phyloP scores from a whole-genome alignment of 805 yeast genomes.

The Teunomyces panamensis region DNA sequence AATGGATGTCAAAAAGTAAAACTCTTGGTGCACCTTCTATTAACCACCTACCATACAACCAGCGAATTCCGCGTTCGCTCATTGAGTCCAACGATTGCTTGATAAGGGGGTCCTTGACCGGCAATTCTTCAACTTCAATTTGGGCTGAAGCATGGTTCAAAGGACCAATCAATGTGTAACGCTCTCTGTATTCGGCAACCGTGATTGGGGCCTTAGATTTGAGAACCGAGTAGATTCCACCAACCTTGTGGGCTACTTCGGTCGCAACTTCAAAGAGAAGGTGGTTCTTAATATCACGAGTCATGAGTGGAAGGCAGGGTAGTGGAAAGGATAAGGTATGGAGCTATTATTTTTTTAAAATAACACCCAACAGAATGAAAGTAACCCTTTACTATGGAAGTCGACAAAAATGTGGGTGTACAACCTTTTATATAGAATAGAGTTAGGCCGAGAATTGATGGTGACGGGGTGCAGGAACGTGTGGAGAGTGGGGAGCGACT shows the following conservation, averaged over 20 bases:
- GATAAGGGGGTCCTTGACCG: constrained; percentile 53
- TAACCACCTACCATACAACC: constrained; percentile 92
- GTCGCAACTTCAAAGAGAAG: constrained; percentile 92
- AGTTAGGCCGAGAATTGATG: background rate
- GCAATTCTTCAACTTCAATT: constrained; percentile 77
- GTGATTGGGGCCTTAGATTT: constrained; percentile 97
- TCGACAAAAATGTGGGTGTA: constrained; percentile 2
- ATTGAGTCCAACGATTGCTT: constrained; percentile 69
- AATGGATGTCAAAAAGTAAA: constrained; percentile 77
- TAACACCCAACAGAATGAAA: background rate
- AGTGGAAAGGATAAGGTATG: background rate
- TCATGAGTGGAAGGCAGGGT: constrained; percentile 37
- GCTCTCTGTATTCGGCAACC: constrained; percentile 83
- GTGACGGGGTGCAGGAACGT: constrained; percentile 1
- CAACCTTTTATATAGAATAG: constrained; percentile 3
- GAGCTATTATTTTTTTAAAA: background rate
- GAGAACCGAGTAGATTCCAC: constrained; percentile 95
- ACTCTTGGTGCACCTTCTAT: constrained; percentile 98
- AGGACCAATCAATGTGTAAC: constrained; percentile 87
- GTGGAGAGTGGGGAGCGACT: constrained; percentile 4
- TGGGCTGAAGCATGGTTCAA: constrained; percentile 70
- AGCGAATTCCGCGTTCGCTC: constrained; percentile 76
- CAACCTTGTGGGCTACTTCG: constrained; percentile 96
- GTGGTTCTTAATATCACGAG: constrained; percentile 85
- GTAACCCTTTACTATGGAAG: constrained; percentile 1